Evolutionary conservation across 2,329 filamentous ascomycete species (phyloP).

Genomic region (Exophiala mesophila): DNA sequence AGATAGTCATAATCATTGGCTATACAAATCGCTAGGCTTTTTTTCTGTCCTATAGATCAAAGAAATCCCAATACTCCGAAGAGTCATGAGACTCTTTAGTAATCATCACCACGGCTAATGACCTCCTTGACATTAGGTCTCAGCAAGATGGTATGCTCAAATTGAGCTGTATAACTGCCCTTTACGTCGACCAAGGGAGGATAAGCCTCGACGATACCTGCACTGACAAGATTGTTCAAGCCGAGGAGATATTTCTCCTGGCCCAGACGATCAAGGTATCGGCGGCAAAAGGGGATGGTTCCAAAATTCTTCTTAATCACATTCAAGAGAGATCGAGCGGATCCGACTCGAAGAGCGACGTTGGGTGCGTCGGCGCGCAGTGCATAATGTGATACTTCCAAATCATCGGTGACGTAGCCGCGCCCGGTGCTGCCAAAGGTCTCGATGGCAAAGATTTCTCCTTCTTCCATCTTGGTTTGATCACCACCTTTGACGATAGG

Average conservation of each 20-base stretch:
- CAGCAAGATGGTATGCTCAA: slow-evolving; percentile 79
- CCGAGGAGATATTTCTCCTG: slow-evolving; percentile 92
- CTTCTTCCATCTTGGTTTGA: slow-evolving; percentile 95
- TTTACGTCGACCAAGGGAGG: slow-evolving; percentile 86
- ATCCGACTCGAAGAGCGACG: slow-evolving; percentile 69
- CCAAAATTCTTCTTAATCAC: slow-evolving; percentile 97
- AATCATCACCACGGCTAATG: slow-evolving; percentile 80
- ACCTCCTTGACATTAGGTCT: slow-evolving; percentile 80
- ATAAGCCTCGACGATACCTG: slow-evolving; percentile 83
- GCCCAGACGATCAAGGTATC: slow-evolving; percentile 87
- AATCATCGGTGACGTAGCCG: slow-evolving; percentile 80
- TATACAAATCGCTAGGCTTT: too few species aligned
- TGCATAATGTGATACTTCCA: slow-evolving; percentile 85
- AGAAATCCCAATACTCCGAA: too few species aligned
- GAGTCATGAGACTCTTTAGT: slow-evolving; percentile 55
- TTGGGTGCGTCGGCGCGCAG: slow-evolving; percentile 67
- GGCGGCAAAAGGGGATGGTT: slow-evolving; percentile 82
- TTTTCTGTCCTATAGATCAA: too few species aligned
- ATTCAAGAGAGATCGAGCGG: slow-evolving; percentile 77
- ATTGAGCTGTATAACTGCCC: slow-evolving; percentile 91
- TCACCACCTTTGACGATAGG: slow-evolving; percentile 87
- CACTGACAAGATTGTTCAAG: slow-evolving; percentile 77
- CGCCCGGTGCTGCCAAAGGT: slow-evolving; percentile 93
- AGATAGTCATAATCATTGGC: too few species aligned
- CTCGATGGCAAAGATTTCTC: slow-evolving; percentile 91